Evolutionary conservation across 2,329 filamentous ascomycete species (phyloP), one percentile per base, ranked within the genome.

Genomic region (Rhynchosporium agropyri): DNA sequence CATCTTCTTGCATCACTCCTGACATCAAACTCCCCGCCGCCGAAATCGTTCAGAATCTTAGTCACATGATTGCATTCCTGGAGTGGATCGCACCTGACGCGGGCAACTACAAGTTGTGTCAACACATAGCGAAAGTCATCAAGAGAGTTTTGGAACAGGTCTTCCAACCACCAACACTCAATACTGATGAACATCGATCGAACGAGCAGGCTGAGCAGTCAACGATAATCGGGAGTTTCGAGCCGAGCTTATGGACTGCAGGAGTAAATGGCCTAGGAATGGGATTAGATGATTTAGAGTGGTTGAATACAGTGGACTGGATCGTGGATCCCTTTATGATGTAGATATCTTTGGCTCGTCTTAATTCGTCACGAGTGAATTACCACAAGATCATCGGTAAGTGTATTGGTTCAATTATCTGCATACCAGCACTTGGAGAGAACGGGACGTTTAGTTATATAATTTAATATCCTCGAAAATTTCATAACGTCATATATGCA

Each of bases 241-340:
- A 29, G 10, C 10, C 10, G 3, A 49, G 45, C 42, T 49, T 57
- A 13, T 43, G n/a, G 38, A 38, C 29, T 38, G 45, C 43, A 12
- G 40, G 40, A 43, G 12, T 45, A 26, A 8, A 59, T 6, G 53
- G 40, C 45, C 45, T 42, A 3, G 43, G 56, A 1, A 57, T 64
- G 42, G 61, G 45, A 20, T 51, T 64, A 53, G 62, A 65, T 62
- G 66, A 68, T 56, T 68, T 66, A 38, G 65, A 68, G 33, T 69
- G 67, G 66, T 43, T 69, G 58, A 66, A 65, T 59, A 68, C 59
- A 20, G 63, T 69, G 55, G 64, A 69, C 56, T 69, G 67, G 67
- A 58, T 43, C 40, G 40, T 43, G 15, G 40, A 43, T 43, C 40
- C 40, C 1, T 43, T 43, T 15, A 10, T 43, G 40, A 43, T 43